These are phyloP conservation scores for Discostella stelligeroides DNA, from an alignment of 108 stramenopile species.

Conservation along the genomic window DNA sequence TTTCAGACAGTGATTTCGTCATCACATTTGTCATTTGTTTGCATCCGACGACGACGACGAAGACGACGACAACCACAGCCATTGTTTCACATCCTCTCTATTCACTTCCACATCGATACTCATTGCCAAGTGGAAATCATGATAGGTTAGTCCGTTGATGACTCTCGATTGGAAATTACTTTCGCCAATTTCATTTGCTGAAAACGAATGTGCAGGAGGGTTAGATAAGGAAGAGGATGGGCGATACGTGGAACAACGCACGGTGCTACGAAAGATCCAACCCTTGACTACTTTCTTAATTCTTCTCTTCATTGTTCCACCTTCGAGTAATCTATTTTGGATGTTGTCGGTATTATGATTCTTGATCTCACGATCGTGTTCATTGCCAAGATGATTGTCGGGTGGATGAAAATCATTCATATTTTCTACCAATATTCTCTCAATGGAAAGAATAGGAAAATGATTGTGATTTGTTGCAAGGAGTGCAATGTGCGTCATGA, in stretches of 20 bases:
- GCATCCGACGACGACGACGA: constrained; percentile 16
- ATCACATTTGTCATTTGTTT: neutral
- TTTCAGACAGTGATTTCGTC: neutral
- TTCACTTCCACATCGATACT: constrained; percentile 42
- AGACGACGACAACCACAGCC: constrained; percentile 18
- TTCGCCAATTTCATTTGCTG: neutral
- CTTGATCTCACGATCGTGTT: no score
- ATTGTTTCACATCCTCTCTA: constrained; percentile 19
- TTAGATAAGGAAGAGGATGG: constrained; percentile 5
- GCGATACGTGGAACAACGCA: constrained; percentile 42
- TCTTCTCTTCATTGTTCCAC: constrained; percentile 5
- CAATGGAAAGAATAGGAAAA: constrained; percentile 44
- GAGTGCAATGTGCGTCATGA: constrained; percentile 28
- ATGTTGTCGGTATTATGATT: neutral
- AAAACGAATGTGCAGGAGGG: neutral
- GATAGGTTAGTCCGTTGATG: constrained; percentile 53
- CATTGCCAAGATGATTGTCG: neutral
- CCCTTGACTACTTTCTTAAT: constrained; percentile 29
- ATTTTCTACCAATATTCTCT: constrained; percentile 45
- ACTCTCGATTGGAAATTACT: constrained; percentile 17
- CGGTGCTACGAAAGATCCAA: constrained; percentile 46
- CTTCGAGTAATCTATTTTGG: neutral
- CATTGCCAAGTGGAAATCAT: constrained; percentile 56
- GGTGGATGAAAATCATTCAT: constrained; percentile 10
- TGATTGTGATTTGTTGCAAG: constrained; percentile 42